Evolutionary conservation across 305 asterid species (phyloP), one percentile per base, ranked within the genome.

Genomic region (Fraxinus albicans): DNA sequence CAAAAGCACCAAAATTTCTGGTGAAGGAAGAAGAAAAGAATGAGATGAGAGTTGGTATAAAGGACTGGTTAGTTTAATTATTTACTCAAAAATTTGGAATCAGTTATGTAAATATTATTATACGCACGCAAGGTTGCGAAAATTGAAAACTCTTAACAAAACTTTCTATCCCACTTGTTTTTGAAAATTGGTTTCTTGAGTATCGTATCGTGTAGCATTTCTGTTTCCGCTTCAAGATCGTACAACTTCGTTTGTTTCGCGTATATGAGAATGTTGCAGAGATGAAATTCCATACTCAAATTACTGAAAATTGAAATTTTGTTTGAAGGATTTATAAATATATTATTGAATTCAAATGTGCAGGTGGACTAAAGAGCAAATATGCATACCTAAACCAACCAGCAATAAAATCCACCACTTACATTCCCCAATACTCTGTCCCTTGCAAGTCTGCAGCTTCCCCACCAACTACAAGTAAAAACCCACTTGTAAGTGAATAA

Each of bases 341-440:
- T 47, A 47, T 47, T 3, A 47, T 13, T 47, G 58, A 47, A 47
- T 47, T 47, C 3, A 47, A 12, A 12, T 55, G 23, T 88, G 90
- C 90, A 90, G 94, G 94, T 92, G 97, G 95, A 92, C 94, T 3
- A 88, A 88, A 90, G 86, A 90, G 94, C 90, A 90, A 86, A 78
- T 90, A 91, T 67, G 94, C 94, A 25, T 91, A 89, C 86, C 78
- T 89, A 84, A 90, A 90, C 86, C 90, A 88, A 78, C 92, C 91
- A 40, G 89, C 83, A 13, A 25, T 82, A 42, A 83, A 84, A 82
- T 76, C 3, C 25, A 55, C n/a, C 17, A 44, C 55, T 44, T 44
- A 12, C 17, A 44, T 44, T 44, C 55, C n/a, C 17, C 55, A 44
- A 10, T 12, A 44, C n/a, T 44, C 15, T 44, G n/a, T 44, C 55